These are phyloP conservation scores for Neolentinus lepideus DNA, from an alignment of 1,284 basidiomycete genomes.

Conservation along the genomic window DNA sequence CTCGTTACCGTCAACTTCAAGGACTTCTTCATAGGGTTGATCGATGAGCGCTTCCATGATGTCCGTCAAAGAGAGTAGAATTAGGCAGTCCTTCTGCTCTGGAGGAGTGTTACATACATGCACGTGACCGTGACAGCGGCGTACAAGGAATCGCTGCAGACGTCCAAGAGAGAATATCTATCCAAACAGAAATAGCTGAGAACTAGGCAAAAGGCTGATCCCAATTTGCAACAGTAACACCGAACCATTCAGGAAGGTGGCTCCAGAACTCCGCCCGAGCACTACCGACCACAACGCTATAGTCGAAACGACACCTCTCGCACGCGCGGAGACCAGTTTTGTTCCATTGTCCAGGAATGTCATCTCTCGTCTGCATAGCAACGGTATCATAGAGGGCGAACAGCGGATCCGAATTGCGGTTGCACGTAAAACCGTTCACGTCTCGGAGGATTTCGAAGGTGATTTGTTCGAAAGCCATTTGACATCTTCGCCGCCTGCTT, in stretches of 20 bases:
- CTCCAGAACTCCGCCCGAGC: constrained; percentile 59
- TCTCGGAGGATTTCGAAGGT: constrained; percentile 66
- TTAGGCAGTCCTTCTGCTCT: too few species aligned
- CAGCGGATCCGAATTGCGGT: constrained; percentile 60
- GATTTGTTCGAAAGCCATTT: constrained; percentile 61
- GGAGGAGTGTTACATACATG: background rate
- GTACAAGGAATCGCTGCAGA: background rate
- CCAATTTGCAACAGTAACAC: constrained; percentile 32
- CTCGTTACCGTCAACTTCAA: too few species aligned
- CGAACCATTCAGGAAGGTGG: constrained; percentile 59
- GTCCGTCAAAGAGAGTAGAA: too few species aligned
- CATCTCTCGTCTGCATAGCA: constrained; percentile 51
- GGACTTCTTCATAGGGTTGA: too few species aligned
- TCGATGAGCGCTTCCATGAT: too few species aligned
- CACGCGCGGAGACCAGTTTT: constrained; percentile 45
- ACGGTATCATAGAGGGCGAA: constrained; percentile 61
- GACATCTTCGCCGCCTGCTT: constrained; percentile 43
- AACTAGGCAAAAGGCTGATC: background rate
- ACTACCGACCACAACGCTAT: constrained; percentile 44
- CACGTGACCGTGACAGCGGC: background rate
- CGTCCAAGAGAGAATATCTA: background rate
- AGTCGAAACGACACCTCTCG: constrained; percentile 55
- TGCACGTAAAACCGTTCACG: constrained; percentile 57
- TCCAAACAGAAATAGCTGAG: background rate
- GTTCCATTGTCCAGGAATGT: constrained; percentile 32